Base-by-base conservation (phyloP, 2,329 filamentous ascomycete species). In the Iodosphaeria phyllophila region DNA sequence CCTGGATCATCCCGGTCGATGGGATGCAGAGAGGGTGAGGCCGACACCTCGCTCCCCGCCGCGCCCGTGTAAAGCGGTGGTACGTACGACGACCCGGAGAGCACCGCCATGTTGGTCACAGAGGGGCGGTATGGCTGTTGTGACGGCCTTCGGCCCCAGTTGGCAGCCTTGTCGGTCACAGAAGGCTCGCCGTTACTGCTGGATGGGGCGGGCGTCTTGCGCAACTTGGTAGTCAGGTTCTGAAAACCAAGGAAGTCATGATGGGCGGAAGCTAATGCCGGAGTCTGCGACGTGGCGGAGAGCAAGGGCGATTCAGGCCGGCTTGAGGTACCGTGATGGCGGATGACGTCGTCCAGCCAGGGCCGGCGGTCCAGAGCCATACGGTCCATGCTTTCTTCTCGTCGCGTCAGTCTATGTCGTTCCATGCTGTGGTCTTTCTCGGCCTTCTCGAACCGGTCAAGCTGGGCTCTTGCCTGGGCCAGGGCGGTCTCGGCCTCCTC, bases 401-500 rank as follows among this genome's bases (percentile, higher is more conserved):
- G n/a, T n/a, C n/a, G n/a, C n/a, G n/a, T n/a, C n/a, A n/a, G n/a
- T n/a, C n/a, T n/a, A n/a, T n/a, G n/a, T 21, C 44, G 51, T 13
- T 60, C 54, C 14, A 42, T 40, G 25, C 54, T 57, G 23, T 52
- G 50, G 13, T 42, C 50, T 14, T 48, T 47, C 35, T 40, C 48
- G 5, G 43, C 32, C 33, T 54, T 61, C 28, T 67, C 59, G 3
- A 63, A 45, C 5, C 67, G 61, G 9, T 67, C 59, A 3, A 63
- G 45, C 5, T 67, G 61, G 9, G 52, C 43, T 24, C 45, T 54
- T 2, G 53, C 44, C 32, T 76, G 64, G 15, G 61, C 50, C 2
- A 83, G 53, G 4, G 74, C 66, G 6, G 64, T 54, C 38, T 89
- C 65, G 6, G 73, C 58, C 32, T 74, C 61, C 34, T 74, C 64